Evolutionary conservation across 2,329 filamentous ascomycete species (phyloP), one percentile per base, ranked within the genome.

Genomic region (Penicillium sp.): DNA sequence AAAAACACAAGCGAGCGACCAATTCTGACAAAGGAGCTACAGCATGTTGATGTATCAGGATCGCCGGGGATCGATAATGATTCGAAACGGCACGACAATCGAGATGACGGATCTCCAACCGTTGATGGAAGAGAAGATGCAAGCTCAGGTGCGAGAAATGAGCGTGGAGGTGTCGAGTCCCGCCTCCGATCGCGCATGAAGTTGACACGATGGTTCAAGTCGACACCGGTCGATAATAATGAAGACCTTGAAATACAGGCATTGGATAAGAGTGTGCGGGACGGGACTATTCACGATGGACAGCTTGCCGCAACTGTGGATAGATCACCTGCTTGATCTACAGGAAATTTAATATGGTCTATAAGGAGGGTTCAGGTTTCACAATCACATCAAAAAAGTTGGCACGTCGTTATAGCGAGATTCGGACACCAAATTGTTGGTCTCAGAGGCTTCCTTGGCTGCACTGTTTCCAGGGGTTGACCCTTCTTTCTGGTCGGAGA

Each of bases 321-420:
- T 33, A 42, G 43, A 50, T 57, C 48, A 45, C 14, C 19, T 19
- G 26, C 24, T 39, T 42, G 49, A 35, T 43, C 42, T 52, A 29
- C 54, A 51, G 22, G 43, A 42, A 29, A 51, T 43, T 8, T 35
- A 49, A 49, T 22, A 27, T 11, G 45, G 26, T 47, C 16, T 13
- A 19, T 16, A 13, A 16, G 22, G 9, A 47, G 21, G 11, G 9
- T 22, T 31, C 22, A 9, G 21, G n/a, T n/a, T 47, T 47, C n/a
- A 11, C 19, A 16, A 31, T 76, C 68, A 77, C 33, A 75, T 58
- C 45, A 79, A 56, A 67, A 79, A 79, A 49, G 74, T 78, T 37
- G 77, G 77, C 45, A 79, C 75, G 65, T 79, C 74, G 56, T 73
- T 75, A 37, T 77, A 70, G 44, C 74, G 70, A 31, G 73, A 71